Evolutionary conservation across 768 basidiomycete species (phyloP).

Genomic region (Mycena haematopus): DNA sequence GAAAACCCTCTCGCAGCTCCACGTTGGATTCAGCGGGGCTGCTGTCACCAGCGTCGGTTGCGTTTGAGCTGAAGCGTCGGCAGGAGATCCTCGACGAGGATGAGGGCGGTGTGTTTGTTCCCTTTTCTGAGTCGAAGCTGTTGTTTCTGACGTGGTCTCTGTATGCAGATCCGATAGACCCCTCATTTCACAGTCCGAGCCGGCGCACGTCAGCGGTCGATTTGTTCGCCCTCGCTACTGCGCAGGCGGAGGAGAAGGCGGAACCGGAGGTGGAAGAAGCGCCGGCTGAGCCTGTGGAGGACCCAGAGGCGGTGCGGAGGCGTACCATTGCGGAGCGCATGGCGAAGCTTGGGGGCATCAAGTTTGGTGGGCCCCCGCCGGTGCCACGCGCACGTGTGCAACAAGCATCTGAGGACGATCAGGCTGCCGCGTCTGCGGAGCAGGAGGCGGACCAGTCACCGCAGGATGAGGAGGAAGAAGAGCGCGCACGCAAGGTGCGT

Average conservation of each 20-base stretch:
- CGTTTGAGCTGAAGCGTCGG: slow-evolving; percentile 22
- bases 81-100: slow-evolving; percentile 64
- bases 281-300: slow-evolving; percentile 39
- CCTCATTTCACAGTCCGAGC: slow-evolving; percentile 62
- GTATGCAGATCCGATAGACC: slow-evolving; percentile 78
- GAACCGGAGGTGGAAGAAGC: slow-evolving; percentile 21
- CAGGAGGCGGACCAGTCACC: slow-evolving; percentile 34
- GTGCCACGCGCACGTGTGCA: slow-evolving; percentile 46
- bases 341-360: slow-evolving; percentile 89
- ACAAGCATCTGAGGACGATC: slow-evolving; percentile 32
- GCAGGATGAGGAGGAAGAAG: slow-evolving; percentile 65
- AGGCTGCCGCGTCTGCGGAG: slow-evolving; percentile 28
- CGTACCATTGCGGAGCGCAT: slow-evolving; percentile 91
- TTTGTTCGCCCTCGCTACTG: slow-evolving; percentile 25
- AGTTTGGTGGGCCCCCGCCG: slow-evolving; percentile 76
- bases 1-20: background rate
- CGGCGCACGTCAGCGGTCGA: slow-evolving; percentile 44
- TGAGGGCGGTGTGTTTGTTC: slow-evolving; percentile 59
- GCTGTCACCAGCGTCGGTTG: slow-evolving; percentile 22
- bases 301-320: slow-evolving; percentile 59
- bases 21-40: slow-evolving; percentile 9
- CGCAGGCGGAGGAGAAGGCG: slow-evolving; percentile 25
- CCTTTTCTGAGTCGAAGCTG: background rate
- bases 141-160: slow-evolving; percentile 10
- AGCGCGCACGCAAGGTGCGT: slow-evolving; percentile 59